phyloP scores from a whole-genome alignment of 2,329 filamentous ascomycete species.

The Aspergillus fischeri region DNA sequence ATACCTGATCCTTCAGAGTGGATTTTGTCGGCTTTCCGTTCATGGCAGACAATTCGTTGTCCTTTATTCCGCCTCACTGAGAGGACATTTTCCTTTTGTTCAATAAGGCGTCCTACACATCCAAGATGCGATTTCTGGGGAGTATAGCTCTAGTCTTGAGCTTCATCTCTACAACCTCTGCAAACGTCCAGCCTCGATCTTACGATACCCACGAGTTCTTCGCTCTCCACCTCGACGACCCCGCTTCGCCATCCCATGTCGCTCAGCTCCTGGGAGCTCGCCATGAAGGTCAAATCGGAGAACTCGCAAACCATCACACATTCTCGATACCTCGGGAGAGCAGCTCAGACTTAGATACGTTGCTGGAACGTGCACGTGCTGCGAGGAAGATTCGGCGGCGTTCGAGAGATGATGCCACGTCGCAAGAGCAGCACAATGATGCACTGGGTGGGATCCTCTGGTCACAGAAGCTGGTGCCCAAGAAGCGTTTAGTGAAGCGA shows the following conservation, averaged over 20 bases:
- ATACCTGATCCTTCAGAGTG: background rate
- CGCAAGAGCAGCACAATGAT: constrained; percentile 33
- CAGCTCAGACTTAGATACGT: constrained; percentile 52
- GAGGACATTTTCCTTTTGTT: constrained; percentile 1
- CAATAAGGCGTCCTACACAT: background rate
- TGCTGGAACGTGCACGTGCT: constrained; percentile 51
- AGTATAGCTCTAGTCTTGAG: constrained; percentile 22
- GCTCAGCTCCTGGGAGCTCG: constrained; percentile 69
- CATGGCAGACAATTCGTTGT: constrained; percentile 16
- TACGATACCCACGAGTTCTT: constrained; percentile 88
- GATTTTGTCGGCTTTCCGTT: background rate
- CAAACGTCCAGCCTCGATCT: constrained; percentile 58
- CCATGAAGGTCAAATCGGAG: constrained; percentile 76
- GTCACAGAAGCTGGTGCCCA: constrained; percentile 71
- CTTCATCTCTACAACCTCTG: constrained; percentile 43
- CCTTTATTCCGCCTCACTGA: constrained; percentile 14
- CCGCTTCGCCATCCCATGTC: constrained; percentile 61
- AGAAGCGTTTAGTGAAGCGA: constrained; percentile 60
- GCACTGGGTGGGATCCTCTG: constrained; percentile 71
- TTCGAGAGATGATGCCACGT: constrained; percentile 15
- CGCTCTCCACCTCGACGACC: constrained; percentile 73
- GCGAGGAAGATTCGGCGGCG: constrained; percentile 59
- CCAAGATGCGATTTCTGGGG: constrained; percentile 21
- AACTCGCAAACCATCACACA: constrained; percentile 76
- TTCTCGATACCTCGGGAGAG: constrained; percentile 65